phyloP scores from a whole-genome alignment of 164 flowering plant species.

The Cinnamomum micranthum region DNA sequence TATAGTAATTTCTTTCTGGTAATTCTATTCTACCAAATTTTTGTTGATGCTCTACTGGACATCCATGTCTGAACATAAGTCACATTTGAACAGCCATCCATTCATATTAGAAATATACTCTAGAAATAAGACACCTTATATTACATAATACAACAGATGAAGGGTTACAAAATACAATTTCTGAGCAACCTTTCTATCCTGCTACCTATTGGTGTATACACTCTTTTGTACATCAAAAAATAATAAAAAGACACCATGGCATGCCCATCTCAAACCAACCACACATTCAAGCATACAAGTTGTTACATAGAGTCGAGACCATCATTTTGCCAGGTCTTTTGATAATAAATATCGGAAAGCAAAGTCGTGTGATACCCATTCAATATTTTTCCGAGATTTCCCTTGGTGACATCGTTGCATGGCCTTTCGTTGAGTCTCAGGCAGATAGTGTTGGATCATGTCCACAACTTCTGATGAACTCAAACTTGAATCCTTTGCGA shows the following conservation, averaged over 20 bases:
- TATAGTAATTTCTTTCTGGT: too few species aligned
- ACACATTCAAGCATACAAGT: not conserved
- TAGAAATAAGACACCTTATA: constrained; percentile 4
- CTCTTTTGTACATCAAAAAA: constrained; percentile 5
- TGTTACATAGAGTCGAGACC: not conserved
- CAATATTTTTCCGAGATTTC: constrained; percentile 62
- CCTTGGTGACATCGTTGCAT: constrained; percentile 45
- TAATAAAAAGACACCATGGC: not conserved
- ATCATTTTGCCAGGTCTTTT: constrained; percentile 64
- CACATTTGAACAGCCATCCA: too few species aligned
- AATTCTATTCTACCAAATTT: too few species aligned
- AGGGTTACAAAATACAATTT: constrained; percentile 14
- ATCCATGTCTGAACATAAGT: too few species aligned
- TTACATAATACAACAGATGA: constrained; percentile 9
- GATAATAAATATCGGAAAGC: constrained; percentile 74
- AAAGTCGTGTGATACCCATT: constrained; percentile 82
- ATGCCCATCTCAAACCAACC: constrained; percentile 4
- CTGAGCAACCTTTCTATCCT: not conserved
- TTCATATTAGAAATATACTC: not conserved
- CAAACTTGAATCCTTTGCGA: constrained; percentile 65
- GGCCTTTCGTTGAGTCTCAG: constrained; percentile 52
- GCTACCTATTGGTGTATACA: not conserved
- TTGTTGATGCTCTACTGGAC: too few species aligned
- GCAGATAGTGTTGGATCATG: constrained; percentile 66
- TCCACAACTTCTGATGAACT: constrained; percentile 54